Conservation (phyloP, 495 filamentous ascomycete genomes). For the Penicillium waksmanii region DNA sequence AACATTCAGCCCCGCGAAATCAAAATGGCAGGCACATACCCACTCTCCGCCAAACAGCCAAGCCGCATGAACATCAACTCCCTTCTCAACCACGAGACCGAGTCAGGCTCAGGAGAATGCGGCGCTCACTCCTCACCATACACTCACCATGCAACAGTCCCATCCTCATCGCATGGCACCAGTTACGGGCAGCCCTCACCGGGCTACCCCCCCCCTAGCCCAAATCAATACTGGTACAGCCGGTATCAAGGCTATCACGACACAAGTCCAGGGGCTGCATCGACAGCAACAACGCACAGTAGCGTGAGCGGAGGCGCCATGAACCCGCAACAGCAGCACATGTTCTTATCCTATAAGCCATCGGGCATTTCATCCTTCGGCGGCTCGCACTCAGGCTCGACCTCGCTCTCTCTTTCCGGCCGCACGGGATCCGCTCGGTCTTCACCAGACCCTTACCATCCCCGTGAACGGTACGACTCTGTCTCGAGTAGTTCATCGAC, state of each 20-base stretch:
- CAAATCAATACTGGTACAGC: conserved; percentile 37
- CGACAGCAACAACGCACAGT: conserved; percentile 28
- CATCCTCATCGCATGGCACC: conserved; percentile 21
- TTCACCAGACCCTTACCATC: conserved; percentile 40
- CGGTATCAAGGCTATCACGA: conserved; percentile 28
- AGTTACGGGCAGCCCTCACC: conserved; percentile 26
- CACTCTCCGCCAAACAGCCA: conserved; percentile 23
- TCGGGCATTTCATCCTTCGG: conserved; percentile 3
- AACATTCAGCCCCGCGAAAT: background rate
- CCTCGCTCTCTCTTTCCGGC: background rate
- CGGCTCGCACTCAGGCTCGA: background rate
- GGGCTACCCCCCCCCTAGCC: conserved; percentile 33
- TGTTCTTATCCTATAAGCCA: conserved; percentile 30
- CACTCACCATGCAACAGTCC: conserved; percentile 25
- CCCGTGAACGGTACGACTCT: conserved; percentile 46
- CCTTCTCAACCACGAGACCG: conserved; percentile 38
- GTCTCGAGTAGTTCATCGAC: conserved; percentile 49
- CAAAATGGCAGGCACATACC: background rate
- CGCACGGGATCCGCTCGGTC: conserved; percentile 33
- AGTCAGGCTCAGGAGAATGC: conserved; percentile 17
- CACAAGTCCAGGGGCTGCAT: conserved; percentile 25
- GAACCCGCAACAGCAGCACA: conserved; percentile 24
- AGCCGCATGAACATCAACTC: conserved; percentile 48
- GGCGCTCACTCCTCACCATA: conserved; percentile 28
- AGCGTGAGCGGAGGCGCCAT: conserved; percentile 13